Evolutionary conservation across 75 land plant species (phyloP).

Genomic region (Chamaecyparis obtusa): DNA sequence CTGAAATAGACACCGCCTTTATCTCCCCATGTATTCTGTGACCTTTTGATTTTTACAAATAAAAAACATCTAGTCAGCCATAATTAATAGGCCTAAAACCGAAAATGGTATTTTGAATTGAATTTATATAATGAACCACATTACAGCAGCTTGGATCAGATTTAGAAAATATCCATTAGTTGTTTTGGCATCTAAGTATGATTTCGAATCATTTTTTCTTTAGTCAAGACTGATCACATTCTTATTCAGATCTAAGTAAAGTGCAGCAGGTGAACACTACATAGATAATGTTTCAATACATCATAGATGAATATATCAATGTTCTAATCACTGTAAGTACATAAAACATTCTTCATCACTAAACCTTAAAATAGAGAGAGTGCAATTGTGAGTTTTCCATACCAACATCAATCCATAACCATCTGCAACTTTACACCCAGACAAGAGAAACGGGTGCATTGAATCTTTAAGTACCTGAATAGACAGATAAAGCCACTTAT

Average conservation of each 20-base stretch:
- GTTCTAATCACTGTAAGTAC: not conserved
- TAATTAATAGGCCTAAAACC: too few species aligned
- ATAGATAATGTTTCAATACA: not conserved
- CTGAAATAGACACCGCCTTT: too few species aligned
- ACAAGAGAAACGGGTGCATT: slow-evolving; percentile 42
- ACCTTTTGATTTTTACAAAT: too few species aligned
- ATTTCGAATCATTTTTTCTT: too few species aligned
- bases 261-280: not conserved
- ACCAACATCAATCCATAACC: slow-evolving; percentile 45
- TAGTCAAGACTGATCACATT: too few species aligned
- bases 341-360: not conserved
- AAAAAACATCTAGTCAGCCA: too few species aligned
- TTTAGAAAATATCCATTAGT: too few species aligned
- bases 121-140: too few species aligned
- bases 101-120: too few species aligned
- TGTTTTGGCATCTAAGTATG: too few species aligned
- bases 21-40: too few species aligned
- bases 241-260: not conserved
- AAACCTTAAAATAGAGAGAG: not conserved
- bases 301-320: not conserved
- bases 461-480: slow-evolving; percentile 36
- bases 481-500: not conserved
- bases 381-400: not conserved
- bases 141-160: too few species aligned
- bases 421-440: slow-evolving; percentile 54